A percentile compares a stretch with the other conserved stretches of the same genome.
Conservation (phyloP, 2,329 filamentous ascomycete genomes). For the Mollisiaceae sp. region DNA sequence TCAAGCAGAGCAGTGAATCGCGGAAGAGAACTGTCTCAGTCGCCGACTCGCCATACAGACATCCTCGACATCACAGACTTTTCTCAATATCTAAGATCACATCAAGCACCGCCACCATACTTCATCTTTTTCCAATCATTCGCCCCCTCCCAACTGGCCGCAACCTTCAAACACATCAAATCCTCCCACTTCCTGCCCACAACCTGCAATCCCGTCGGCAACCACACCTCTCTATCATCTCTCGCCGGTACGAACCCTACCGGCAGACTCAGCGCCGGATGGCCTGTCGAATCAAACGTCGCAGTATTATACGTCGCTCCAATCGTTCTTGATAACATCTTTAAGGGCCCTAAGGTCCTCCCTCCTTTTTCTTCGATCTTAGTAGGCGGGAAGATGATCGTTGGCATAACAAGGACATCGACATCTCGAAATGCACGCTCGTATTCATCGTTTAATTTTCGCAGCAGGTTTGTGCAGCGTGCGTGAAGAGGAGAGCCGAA, state of each 20-base stretch:
- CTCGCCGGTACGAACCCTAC: conserved; percentile 51
- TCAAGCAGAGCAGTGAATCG: no score
- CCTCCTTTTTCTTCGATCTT: conserved; percentile 45
- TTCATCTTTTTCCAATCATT: conserved; percentile 49
- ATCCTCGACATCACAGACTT: no score
- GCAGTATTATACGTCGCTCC: conserved; percentile 62
- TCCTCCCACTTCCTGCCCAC: conserved; percentile 56
- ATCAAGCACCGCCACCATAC: conserved; percentile 14
- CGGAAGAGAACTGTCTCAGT: no score
- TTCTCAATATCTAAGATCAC: no score
- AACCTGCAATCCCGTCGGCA: conserved; percentile 61
- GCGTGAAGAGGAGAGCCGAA: conserved; percentile 52
- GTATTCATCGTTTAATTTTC: conserved; percentile 53
- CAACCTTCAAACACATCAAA: conserved; percentile 49
- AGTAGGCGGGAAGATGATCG: conserved; percentile 48
- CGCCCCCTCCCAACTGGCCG: conserved; percentile 48
- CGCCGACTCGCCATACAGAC: no score
- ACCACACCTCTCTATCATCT: conserved; percentile 45
- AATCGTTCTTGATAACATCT: conserved; percentile 46
- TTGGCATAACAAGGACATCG: conserved; percentile 55
- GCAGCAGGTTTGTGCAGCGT: conserved; percentile 55
- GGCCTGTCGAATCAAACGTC: conserved; percentile 61
- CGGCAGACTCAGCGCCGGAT: conserved; percentile 59
- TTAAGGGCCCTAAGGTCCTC: conserved; percentile 23
- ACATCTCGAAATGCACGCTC: conserved; percentile 47